Conservation (phyloP, 139 green algal species). For the Asterochloris erici region DNA sequence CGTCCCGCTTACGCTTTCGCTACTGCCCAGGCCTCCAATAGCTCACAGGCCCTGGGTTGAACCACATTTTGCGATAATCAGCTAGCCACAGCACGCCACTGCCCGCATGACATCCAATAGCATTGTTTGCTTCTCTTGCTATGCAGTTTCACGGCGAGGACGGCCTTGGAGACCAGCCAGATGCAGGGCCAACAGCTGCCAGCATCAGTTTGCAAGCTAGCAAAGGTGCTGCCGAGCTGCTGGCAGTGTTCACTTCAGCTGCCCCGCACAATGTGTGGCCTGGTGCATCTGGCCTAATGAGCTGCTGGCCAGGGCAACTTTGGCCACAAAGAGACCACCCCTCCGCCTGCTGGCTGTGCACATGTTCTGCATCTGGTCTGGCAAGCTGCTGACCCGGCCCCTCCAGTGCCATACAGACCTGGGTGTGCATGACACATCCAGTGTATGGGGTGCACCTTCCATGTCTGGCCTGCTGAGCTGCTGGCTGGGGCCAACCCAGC, state of each 20-base stretch:
- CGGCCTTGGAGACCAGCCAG: slow-evolving; percentile 19
- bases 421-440: not conserved
- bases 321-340: not conserved
- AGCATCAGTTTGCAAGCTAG: slow-evolving; percentile 1
- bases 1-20: not conserved
- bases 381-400: not conserved
- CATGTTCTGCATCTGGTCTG: not conserved
- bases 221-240: slow-evolving; percentile 5
- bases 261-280: not conserved
- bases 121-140: not conserved
- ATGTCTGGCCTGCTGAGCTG: not conserved
- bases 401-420: not conserved
- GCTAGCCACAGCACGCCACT: not conserved
- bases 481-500: not conserved
- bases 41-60: not conserved
- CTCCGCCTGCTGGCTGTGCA: not conserved
- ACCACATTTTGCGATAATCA: not conserved
- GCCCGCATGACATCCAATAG: not conserved
- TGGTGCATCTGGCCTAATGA: not conserved
- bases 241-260: not conserved
- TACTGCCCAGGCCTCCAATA: not conserved
- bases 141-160: slow-evolving; percentile 23
- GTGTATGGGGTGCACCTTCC: not conserved
- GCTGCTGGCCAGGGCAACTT: not conserved
- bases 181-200: slow-evolving; percentile 1